A percentile compares a stretch with the other conserved stretches of the same genome.
Evolutionary conservation across 495 filamentous ascomycete genomes (phyloP).

Genomic region (Physcia stellaris): DNA sequence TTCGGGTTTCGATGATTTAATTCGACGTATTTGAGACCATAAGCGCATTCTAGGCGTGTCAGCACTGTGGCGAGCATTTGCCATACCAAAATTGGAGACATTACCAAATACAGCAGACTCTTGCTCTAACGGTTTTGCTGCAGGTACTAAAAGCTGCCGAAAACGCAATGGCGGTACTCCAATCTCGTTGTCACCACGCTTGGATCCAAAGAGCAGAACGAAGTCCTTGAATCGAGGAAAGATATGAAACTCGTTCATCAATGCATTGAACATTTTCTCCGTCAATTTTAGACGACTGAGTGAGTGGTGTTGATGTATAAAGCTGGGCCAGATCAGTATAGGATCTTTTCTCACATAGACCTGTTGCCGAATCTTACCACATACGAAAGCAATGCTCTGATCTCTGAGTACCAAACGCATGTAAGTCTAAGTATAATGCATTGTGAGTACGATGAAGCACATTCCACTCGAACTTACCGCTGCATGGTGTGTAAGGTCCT

Average conservation of each 20-base stretch:
- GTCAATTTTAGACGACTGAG: slow-evolving; percentile 10
- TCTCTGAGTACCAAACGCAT: not conserved
- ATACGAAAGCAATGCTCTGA: not conserved
- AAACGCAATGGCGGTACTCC: slow-evolving; percentile 10
- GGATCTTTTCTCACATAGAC: no score
- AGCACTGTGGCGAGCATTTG: not conserved
- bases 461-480: not conserved
- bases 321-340: no score
- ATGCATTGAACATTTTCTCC: slow-evolving; percentile 7
- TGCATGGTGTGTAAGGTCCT: not conserved
- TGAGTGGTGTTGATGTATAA: slow-evolving; percentile 12
- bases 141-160: slow-evolving; percentile 1
- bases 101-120: slow-evolving; percentile 8
- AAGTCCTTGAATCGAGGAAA: slow-evolving; percentile 14
- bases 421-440: not conserved
- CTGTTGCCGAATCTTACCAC: no score
- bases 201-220: slow-evolving; percentile 14
- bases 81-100: not conserved
- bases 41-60: slow-evolving; percentile 15
- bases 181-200: slow-evolving; percentile 13
- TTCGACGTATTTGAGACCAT: slow-evolving; percentile 17
- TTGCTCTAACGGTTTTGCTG: not conserved
- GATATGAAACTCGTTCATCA: slow-evolving; percentile 7
- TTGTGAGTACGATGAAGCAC: not conserved
- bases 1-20: slow-evolving; percentile 12